phyloP scores from a whole-genome alignment of 441 rosid species.

The Metrosideros polymorpha region DNA sequence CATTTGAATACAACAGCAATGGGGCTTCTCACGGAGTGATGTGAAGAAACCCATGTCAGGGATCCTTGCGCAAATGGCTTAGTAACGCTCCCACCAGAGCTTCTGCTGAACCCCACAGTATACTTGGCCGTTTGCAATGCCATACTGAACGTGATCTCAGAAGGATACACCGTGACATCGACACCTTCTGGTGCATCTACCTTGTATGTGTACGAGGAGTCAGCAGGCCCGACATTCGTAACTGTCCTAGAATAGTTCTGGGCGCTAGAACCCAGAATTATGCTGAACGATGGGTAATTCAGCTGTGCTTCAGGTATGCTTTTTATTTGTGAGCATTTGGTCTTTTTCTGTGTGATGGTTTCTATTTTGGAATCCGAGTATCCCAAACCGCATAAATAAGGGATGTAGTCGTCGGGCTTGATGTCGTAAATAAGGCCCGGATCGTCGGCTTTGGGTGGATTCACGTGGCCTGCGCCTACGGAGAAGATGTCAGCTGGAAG shows the following conservation, averaged over 20 bases:
- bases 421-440: constrained; percentile 3
- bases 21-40: constrained; percentile 1
- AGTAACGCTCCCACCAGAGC: neutral
- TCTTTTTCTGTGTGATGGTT: neutral
- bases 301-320: constrained; percentile 3
- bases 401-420: neutral
- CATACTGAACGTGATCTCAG: neutral
- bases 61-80: neutral
- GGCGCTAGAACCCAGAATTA: neutral
- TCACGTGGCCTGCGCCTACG: neutral
- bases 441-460: neutral
- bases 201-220: neutral
- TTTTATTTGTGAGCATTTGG: neutral
- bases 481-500: constrained; percentile 5
- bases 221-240: neutral
- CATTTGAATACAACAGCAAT: neutral
- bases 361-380: neutral
- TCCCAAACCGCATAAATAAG: constrained; percentile 2
- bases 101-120: neutral
- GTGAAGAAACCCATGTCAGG: neutral
- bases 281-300: constrained; percentile 7
- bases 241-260: constrained; percentile 2
- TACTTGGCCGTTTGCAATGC: neutral
- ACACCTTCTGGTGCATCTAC: neutral
- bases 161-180: neutral